These are phyloP conservation scores for Aphanomyces euteiches DNA, from an alignment of 352 stramenopile species.

Conservation along the genomic window DNA sequence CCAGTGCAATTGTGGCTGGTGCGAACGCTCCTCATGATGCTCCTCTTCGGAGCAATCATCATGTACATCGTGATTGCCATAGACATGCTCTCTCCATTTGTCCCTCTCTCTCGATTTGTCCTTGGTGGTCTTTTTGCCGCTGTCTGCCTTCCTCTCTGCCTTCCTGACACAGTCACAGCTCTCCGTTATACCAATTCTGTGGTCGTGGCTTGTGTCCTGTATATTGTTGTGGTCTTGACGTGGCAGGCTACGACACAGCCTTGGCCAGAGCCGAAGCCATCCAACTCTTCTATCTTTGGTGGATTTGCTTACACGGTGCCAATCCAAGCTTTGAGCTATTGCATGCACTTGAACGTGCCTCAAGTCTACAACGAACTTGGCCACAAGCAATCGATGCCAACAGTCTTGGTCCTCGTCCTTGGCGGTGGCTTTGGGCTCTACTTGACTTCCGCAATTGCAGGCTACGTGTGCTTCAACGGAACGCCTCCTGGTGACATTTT, in stretches of 20 bases:
- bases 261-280: background rate
- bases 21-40: conserved; percentile 61
- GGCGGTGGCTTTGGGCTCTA: conserved; percentile 54
- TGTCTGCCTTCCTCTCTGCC: conserved; percentile 65
- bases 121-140: conserved; percentile 65
- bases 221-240: conserved; percentile 67
- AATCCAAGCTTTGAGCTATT: conserved; percentile 78
- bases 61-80: conserved; percentile 84
- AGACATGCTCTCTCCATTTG: conserved; percentile 78
- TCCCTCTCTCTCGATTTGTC: conserved; percentile 50
- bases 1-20: conserved; percentile 65
- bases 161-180: conserved; percentile 80
- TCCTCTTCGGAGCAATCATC: conserved; percentile 75
- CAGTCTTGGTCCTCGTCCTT: conserved; percentile 62
- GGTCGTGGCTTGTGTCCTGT: conserved; percentile 71
- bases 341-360: conserved; percentile 77
- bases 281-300: background rate
- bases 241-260: conserved; percentile 42
- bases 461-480: conserved; percentile 75
- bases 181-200: conserved; percentile 76
- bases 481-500: conserved; percentile 82
- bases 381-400: conserved; percentile 63
- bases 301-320: conserved; percentile 62
- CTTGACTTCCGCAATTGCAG: conserved; percentile 59
- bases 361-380: conserved; percentile 74